Evolutionary conservation across 345 rosid species (phyloP).

Genomic region (Hirschfeldia incana): DNA sequence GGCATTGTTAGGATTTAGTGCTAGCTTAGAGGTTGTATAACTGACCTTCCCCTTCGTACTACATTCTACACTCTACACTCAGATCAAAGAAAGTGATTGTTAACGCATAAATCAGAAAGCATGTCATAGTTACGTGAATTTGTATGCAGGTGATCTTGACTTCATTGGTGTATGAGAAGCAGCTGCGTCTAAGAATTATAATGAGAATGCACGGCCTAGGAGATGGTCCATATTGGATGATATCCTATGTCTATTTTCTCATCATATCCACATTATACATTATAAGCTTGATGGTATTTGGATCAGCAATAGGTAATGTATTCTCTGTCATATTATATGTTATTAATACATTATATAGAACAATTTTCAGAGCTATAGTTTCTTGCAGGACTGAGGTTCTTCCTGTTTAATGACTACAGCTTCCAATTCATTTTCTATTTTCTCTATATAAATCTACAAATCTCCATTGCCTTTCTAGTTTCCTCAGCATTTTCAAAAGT

Average conservation of each 20-base stretch:
- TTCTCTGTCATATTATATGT: not conserved
- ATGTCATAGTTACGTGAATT: not conserved
- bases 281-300: conserved; percentile 68
- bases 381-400: conserved; percentile 75
- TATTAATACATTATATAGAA: not conserved
- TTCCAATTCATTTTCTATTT: conserved; percentile 74
- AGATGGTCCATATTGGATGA: conserved; percentile 91
- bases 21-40: not conserved
- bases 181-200: conserved; percentile 76
- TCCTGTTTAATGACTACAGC: conserved; percentile 66
- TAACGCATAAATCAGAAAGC: not conserved
- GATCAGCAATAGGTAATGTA: conserved; percentile 63
- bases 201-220: conserved; percentile 99
- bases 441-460: conserved; percentile 78
- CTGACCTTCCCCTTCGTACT: not conserved
- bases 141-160: conserved; percentile 60
- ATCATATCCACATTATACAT: conserved; percentile 62
- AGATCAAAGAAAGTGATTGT: not conserved
- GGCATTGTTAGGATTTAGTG: not conserved
- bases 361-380: not conserved
- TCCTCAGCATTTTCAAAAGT: conserved; percentile 69
- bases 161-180: conserved; percentile 78
- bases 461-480: conserved; percentile 66
- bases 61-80: conserved; percentile 1
- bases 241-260: conserved; percentile 75